Evolutionary conservation across 768 basidiomycete genomes (phyloP).

Genomic region (Trametopsis cervina): DNA sequence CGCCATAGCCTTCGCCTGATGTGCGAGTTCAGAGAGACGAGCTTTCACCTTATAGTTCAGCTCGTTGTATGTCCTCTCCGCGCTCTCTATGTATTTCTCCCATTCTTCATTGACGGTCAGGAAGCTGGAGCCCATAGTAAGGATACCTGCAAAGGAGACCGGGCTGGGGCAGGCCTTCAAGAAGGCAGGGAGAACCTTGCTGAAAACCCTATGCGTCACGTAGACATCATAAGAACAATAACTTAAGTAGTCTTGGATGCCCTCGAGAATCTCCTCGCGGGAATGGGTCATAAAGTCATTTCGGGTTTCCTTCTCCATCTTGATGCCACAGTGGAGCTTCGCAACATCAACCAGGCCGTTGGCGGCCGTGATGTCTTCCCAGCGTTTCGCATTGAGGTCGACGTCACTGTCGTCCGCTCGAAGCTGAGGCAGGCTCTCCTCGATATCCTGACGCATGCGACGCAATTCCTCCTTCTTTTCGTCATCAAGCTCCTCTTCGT

Average conservation of each 20-base stretch:
- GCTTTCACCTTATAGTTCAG: slow-evolving; percentile 57
- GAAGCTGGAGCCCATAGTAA: slow-evolving; percentile 89
- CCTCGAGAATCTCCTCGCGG: slow-evolving; percentile 55
- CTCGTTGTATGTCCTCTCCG: slow-evolving; percentile 70
- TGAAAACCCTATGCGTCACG: slow-evolving; percentile 78
- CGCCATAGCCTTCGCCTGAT: slow-evolving; percentile 44
- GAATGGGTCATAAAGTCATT: slow-evolving; percentile 68
- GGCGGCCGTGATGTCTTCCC: slow-evolving; percentile 90
- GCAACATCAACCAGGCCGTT: slow-evolving; percentile 94
- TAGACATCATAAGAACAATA: slow-evolving; percentile 87
- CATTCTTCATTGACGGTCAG: slow-evolving; percentile 87
- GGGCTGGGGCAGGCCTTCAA: slow-evolving; percentile 82
- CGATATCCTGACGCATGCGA: slow-evolving; percentile 29
- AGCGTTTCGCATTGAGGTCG: slow-evolving; percentile 49
- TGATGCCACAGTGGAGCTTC: slow-evolving; percentile 77
- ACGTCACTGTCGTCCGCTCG: slow-evolving; percentile 32
- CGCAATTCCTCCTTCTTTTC: slow-evolving; percentile 32
- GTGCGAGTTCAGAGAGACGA: slow-evolving; percentile 64
- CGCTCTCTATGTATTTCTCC: slow-evolving; percentile 73
- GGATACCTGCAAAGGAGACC: slow-evolving; percentile 84
- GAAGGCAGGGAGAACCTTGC: slow-evolving; percentile 74
- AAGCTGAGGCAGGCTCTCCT: slow-evolving; percentile 34
- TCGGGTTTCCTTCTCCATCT: slow-evolving; percentile 71
- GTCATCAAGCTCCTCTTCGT: slow-evolving; percentile 34
- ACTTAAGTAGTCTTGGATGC: slow-evolving; percentile 64